Evolutionary conservation across 306 rosid species (phyloP).

Genomic region (Begonia peltatifolia): DNA sequence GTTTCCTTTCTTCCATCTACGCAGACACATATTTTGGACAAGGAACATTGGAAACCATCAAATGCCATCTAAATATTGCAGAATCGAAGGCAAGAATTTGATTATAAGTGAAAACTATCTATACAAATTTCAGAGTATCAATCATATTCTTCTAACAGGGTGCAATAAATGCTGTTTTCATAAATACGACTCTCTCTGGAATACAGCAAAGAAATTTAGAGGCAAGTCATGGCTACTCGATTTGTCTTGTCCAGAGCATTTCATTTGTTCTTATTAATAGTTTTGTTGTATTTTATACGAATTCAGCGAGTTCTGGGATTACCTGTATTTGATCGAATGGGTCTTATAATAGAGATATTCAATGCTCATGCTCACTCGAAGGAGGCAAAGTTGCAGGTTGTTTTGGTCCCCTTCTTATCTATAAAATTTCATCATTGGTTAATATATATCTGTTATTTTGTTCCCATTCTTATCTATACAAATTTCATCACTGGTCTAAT

Average conservation of each 20-base stretch:
- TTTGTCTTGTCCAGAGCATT: constrained; percentile 7
- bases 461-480: too few relatives aligned
- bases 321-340: constrained; percentile 82
- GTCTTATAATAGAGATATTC: constrained; percentile 92
- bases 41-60: constrained; percentile 66
- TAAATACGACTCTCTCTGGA: constrained; percentile 61
- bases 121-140: not conserved
- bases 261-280: not conserved
- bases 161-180: constrained; percentile 75
- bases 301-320: constrained; percentile 50
- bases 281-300: not conserved
- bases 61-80: constrained; percentile 36
- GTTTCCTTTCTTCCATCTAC: not conserved
- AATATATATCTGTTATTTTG: constrained; percentile 17
- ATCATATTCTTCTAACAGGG: constrained; percentile 26
- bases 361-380: constrained; percentile 81
- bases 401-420: too few relatives aligned
- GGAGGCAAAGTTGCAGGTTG: constrained; percentile 83
- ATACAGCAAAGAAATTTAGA: constrained; percentile 85
- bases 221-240: constrained; percentile 29
- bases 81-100: constrained; percentile 39
- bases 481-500: too few relatives aligned
- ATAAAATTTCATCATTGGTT: too few relatives aligned
- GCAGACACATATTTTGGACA: constrained; percentile 72
- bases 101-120: not conserved